Evolutionary conservation across 2,329 filamentous ascomycete genomes (phyloP).

Genomic region (Diaporthe velutina): DNA sequence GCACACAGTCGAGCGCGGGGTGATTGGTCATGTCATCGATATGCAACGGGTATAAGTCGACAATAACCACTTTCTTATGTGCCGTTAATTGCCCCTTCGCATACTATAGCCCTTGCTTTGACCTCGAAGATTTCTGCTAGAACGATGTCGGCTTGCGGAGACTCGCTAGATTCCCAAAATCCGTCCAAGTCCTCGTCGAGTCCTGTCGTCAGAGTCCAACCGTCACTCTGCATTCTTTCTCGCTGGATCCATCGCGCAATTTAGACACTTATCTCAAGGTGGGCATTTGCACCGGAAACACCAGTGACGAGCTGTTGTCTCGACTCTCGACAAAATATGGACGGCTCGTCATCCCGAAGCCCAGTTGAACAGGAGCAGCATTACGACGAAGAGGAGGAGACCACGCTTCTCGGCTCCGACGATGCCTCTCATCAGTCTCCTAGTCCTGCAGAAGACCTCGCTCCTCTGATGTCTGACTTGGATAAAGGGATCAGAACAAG

Average conservation of each 20-base stretch:
- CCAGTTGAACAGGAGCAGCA: not conserved
- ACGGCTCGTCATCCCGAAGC: slow-evolving; percentile 8
- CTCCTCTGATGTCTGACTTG: not conserved
- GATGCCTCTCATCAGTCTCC: not conserved
- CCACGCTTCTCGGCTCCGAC: not conserved
- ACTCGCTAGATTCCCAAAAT: not conserved
- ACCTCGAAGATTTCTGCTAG: not conserved
- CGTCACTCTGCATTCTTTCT: not conserved
- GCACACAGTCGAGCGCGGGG: not conserved
- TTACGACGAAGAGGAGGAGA: not conserved
- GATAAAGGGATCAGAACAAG: not conserved
- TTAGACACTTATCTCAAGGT: not conserved
- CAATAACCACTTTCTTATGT: not conserved
- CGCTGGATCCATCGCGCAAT: not conserved
- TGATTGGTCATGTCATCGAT: slow-evolving; percentile 13
- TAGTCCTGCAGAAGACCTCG: not conserved
- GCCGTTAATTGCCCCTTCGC: not conserved
- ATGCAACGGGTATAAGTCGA: slow-evolving; percentile 13
- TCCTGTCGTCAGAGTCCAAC: not conserved
- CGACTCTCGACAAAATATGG: not conserved
- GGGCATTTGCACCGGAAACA: not conserved
- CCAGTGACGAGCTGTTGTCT: not conserved
- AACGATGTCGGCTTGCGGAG: not conserved
- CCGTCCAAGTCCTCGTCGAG: not conserved
- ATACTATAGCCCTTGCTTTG: not conserved